These are phyloP conservation scores for Alternaria novae-zelandiae DNA, from an alignment of 2,329 filamentous ascomycete species.

Conservation along the genomic window DNA sequence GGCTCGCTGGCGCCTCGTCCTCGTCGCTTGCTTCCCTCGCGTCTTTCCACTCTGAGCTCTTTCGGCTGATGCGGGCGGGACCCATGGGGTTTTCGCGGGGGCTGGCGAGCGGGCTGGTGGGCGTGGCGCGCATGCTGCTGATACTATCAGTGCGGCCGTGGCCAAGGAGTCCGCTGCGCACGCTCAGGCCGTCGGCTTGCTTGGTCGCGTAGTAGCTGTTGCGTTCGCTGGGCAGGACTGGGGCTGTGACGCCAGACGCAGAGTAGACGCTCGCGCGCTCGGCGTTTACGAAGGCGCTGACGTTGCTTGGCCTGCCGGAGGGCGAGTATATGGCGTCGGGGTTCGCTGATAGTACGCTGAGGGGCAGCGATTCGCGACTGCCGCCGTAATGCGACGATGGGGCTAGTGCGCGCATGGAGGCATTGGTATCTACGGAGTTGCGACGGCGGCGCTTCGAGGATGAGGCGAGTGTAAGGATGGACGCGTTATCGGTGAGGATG, in stretches of 20 bases:
- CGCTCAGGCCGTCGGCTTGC: conserved; percentile 72
- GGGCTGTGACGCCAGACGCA: conserved; percentile 66
- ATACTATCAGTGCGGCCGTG: conserved; percentile 85
- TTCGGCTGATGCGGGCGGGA: conserved; percentile 38
- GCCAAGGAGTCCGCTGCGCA: conserved; percentile 77
- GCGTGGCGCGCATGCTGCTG: conserved; percentile 67
- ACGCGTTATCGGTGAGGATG: conserved; percentile 82
- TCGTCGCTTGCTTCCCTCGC: conserved; percentile 36
- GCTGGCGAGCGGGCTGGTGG: conserved; percentile 67
- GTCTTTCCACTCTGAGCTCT: conserved; percentile 48
- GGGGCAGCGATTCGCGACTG: conserved; percentile 77
- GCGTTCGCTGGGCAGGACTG: conserved; percentile 73
- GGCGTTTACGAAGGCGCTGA: conserved; percentile 61
- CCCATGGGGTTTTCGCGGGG: conserved; percentile 45
- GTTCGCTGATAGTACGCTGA: conserved; percentile 78
- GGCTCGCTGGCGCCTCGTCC: conserved; percentile 28
- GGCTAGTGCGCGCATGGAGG: conserved; percentile 82
- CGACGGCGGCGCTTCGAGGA: conserved; percentile 79
- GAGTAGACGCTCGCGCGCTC: conserved; percentile 86
- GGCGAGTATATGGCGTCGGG: conserved; percentile 58
- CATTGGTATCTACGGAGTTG: conserved; percentile 83
- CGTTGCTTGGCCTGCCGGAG: conserved; percentile 58
- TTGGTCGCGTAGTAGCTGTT: conserved; percentile 77
- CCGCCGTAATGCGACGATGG: conserved; percentile 83
- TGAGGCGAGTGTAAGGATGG: conserved; percentile 82